Conservation (phyloP, 805 yeast genomes). For the Nakazawaea pomicola region DNA sequence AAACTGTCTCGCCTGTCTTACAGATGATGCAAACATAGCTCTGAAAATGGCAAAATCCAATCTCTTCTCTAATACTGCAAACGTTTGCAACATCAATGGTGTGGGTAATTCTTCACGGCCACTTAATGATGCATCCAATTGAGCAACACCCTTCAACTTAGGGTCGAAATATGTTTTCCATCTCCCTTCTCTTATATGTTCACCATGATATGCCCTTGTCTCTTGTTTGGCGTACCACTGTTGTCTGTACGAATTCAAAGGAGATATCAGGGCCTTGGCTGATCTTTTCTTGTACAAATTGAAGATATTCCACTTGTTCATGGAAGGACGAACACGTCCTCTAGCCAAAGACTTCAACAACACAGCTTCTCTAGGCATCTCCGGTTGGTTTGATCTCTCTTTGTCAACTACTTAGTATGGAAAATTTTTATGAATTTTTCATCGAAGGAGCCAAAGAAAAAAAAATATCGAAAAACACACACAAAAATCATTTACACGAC, state of each 20-base stretch:
- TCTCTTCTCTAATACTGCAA: conserved; percentile 81
- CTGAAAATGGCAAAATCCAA: conserved; percentile 88
- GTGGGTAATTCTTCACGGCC: conserved; percentile 53
- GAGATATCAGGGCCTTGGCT: conserved; percentile 45
- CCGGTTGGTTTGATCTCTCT: no score
- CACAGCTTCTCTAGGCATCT: conserved; percentile 61
- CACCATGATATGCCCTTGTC: conserved; percentile 95
- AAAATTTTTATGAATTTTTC: conserved; percentile 10
- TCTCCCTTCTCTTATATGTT: conserved; percentile 78
- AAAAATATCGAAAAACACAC: neutral
- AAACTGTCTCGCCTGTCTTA: conserved; percentile 90
- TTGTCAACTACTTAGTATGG: neutral
- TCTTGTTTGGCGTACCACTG: conserved; percentile 90
- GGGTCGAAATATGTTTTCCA: conserved; percentile 70
- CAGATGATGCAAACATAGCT: conserved; percentile 87
- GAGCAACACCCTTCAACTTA: conserved; percentile 80
- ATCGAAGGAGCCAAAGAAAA: neutral
- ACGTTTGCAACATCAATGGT: conserved; percentile 86
- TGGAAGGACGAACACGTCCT: conserved; percentile 78
- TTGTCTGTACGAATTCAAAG: conserved; percentile 72
- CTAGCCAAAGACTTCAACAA: conserved; percentile 53
- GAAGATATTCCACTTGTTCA: conserved; percentile 88
- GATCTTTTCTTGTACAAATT: conserved; percentile 74
- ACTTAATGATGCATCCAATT: conserved; percentile 73
- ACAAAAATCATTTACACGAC: conserved; percentile 5